These are phyloP conservation scores for Populus tomentosa DNA, from an alignment of 441 rosid species.

Conservation along the genomic window DNA sequence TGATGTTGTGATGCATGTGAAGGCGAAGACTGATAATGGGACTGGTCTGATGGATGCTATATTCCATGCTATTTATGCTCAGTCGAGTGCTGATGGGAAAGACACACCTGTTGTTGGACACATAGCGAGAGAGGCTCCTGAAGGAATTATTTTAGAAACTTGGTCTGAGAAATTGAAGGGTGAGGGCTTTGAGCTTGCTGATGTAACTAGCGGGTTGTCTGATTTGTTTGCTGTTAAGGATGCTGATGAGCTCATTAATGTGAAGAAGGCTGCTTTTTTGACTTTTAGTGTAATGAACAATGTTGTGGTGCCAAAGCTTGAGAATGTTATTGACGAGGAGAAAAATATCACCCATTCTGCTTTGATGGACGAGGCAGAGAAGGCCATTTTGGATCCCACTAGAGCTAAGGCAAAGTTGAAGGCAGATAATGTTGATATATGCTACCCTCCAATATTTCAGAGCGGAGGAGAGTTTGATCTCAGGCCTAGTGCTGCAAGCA, in stretches of 20 bases:
- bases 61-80: constrained; percentile 46
- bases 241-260: constrained; percentile 46
- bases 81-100: constrained; percentile 29
- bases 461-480: constrained; percentile 84
- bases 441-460: constrained; percentile 88
- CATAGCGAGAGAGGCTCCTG: constrained; percentile 68
- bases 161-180: constrained; percentile 63
- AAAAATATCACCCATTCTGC: constrained; percentile 69
- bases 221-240: constrained; percentile 79
- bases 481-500: constrained; percentile 86
- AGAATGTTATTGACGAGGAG: constrained; percentile 79
- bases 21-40: constrained; percentile 63
- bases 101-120: constrained; percentile 56
- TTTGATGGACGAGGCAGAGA: constrained; percentile 75
- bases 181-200: constrained; percentile 49
- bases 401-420: constrained; percentile 65
- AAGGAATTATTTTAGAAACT: constrained; percentile 73
- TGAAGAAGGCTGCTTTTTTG: constrained; percentile 74
- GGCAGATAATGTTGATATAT: constrained; percentile 78
- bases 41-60: constrained; percentile 52
- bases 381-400: constrained; percentile 69
- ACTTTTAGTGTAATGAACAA: constrained; percentile 64
- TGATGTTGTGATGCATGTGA: constrained; percentile 65
- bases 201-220: constrained; percentile 61
- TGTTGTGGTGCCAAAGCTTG: constrained; percentile 76